Percentiles rank a stretch among this genome's conserved stretches.
Conservation (phyloP, 2,329 filamentous ascomycete genomes). For the Alternaria novae-zelandiae region DNA sequence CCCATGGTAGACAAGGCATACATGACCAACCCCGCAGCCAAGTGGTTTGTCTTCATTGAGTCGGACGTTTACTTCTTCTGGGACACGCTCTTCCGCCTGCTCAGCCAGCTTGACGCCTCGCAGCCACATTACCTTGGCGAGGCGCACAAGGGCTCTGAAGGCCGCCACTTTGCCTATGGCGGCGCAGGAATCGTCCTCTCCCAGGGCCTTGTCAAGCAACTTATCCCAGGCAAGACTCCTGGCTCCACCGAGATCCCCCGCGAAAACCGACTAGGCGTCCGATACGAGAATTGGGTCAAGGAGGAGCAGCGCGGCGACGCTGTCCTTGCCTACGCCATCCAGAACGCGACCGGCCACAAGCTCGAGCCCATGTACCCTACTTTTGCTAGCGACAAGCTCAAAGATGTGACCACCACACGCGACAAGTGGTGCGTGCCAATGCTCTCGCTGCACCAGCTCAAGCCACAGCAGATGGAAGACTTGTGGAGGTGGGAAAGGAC, state of each 20-base stretch:
- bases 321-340: slow-evolving; percentile 48
- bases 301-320: slow-evolving; percentile 55
- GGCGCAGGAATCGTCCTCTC: slow-evolving; percentile 56
- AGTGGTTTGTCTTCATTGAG: slow-evolving; percentile 51
- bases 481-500: slow-evolving; percentile 58
- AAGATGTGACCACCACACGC: slow-evolving; percentile 51
- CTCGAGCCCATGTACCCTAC: slow-evolving; percentile 49
- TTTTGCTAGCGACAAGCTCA: slow-evolving; percentile 55
- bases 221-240: slow-evolving; percentile 42
- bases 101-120: slow-evolving; percentile 47
- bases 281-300: slow-evolving; percentile 43
- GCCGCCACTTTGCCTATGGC: slow-evolving; percentile 52
- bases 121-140: slow-evolving; percentile 51
- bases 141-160: slow-evolving; percentile 40
- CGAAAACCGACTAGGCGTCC: slow-evolving; percentile 37
- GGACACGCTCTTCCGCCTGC: slow-evolving; percentile 52
- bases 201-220: slow-evolving; percentile 59
- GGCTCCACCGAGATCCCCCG: slow-evolving; percentile 36
- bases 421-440: slow-evolving; percentile 54
- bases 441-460: slow-evolving; percentile 49
- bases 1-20: slow-evolving; percentile 62
- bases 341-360: slow-evolving; percentile 44
- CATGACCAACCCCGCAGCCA: slow-evolving; percentile 41
- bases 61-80: slow-evolving; percentile 49
- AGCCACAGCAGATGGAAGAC: slow-evolving; percentile 56